phyloP scores from a whole-genome alignment of 345 rosid species.

The Corymbia maculata region DNA sequence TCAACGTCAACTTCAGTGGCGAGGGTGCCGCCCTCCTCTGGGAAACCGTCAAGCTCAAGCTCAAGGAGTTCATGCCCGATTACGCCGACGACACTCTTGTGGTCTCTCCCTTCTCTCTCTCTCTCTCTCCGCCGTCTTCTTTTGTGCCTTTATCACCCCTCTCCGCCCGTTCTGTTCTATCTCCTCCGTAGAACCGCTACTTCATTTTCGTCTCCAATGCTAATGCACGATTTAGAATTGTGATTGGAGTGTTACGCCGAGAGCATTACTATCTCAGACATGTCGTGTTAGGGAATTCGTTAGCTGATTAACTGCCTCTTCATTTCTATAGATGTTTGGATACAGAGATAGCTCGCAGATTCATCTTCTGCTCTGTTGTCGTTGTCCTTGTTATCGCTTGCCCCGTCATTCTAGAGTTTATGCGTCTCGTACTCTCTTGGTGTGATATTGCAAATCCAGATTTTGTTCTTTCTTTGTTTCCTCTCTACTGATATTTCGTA shows the following conservation, averaged over 20 bases:
- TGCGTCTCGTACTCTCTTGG: neutral
- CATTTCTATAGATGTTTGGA: neutral
- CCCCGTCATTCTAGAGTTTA: neutral
- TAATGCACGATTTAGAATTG: neutral
- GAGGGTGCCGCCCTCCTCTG: conserved; percentile 72
- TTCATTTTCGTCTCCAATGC: neutral
- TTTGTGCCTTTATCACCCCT: neutral
- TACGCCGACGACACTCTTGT: conserved; percentile 96
- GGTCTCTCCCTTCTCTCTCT: conserved; percentile 22
- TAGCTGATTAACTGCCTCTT: neutral
- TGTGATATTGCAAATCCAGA: neutral
- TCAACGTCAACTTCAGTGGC: conserved; percentile 56
- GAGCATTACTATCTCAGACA: neutral
- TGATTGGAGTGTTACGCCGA: neutral
- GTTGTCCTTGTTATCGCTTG: neutral
- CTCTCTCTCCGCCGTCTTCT: neutral
- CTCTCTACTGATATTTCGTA: neutral
- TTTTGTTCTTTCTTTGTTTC: neutral
- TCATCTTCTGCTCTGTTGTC: neutral
- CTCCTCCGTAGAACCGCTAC: neutral
- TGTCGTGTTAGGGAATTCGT: neutral
- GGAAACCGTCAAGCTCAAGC: conserved; percentile 57
- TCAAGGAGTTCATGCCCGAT: conserved; percentile 95
- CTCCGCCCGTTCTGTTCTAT: neutral
- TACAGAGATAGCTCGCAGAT: neutral